These are phyloP conservation scores for Lasiosphaeria hispida DNA, from an alignment of 495 filamentous ascomycete species.

Conservation along the genomic window DNA sequence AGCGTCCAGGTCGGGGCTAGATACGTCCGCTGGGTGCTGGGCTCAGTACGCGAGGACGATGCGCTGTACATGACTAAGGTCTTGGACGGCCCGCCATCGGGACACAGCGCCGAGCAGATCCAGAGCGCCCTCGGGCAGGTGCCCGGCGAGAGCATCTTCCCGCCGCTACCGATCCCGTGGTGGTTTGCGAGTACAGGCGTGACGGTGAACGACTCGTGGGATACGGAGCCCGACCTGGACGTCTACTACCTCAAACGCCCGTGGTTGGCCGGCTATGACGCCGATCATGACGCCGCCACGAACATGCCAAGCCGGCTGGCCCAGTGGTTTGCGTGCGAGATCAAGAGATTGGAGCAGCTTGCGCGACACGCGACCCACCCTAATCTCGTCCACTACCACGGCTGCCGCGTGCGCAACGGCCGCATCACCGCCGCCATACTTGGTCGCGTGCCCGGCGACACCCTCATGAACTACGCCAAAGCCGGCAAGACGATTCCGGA, in stretches of 20 bases:
- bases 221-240: not conserved
- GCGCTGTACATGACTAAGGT: not conserved
- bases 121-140: not conserved
- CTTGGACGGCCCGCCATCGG: not conserved
- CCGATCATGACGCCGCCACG: not conserved
- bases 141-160: constrained; percentile 2
- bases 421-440: constrained; percentile 14
- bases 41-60: not conserved
- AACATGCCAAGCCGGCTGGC: not conserved
- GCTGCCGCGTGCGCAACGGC: too few relatives aligned
- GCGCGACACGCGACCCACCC: constrained; percentile 7
- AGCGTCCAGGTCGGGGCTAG: not conserved
- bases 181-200: not conserved
- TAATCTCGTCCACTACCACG: constrained; percentile 4
- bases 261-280: not conserved
- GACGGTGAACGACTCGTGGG: not conserved
- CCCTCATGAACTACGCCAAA: not conserved
- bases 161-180: constrained; percentile 5
- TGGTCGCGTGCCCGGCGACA: constrained; percentile 5
- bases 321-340: not conserved
- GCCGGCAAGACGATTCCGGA: not conserved
- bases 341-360: constrained; percentile 19
- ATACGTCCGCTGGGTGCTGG: constrained; percentile 1
- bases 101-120: constrained; percentile 1
- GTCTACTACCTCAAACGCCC: too few relatives aligned